These are phyloP conservation scores for Xerocomus amazonicus DNA, from an alignment of 1,284 basidiomycete genomes.

Conservation along the genomic window DNA sequence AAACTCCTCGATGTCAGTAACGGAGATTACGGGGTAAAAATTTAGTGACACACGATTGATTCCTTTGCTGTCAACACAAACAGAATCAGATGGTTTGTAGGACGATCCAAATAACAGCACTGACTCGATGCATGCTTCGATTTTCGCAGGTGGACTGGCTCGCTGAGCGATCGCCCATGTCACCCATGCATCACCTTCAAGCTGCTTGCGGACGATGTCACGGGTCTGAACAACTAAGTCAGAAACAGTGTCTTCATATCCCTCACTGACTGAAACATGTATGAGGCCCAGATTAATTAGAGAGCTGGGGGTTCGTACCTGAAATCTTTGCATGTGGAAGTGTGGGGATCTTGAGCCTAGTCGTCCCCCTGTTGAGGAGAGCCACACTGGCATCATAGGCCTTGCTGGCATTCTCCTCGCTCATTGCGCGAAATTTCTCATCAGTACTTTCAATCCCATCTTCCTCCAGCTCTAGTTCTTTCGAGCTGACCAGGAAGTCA, in stretches of 20 bases:
- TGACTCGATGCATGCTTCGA: constrained; percentile 9
- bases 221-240: constrained; percentile 3
- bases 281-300: not conserved
- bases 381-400: not conserved
- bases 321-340: not conserved
- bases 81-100: not conserved
- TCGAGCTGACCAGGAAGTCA: not conserved
- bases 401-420: not conserved
- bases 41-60: constrained; percentile 6
- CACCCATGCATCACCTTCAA: constrained; percentile 12
- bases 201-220: constrained; percentile 1
- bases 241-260: constrained; percentile 2
- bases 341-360: not conserved
- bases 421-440: not conserved
- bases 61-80: constrained; percentile 3
- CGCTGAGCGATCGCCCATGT: constrained; percentile 8
- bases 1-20: not conserved
- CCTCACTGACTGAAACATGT: not conserved
- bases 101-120: not conserved
- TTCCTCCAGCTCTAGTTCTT: not conserved
- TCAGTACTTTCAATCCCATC: no score
- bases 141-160: constrained; percentile 5
- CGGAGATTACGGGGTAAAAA: not conserved
- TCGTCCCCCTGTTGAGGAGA: constrained; percentile 1
- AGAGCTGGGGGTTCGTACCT: not conserved